Evolutionary conservation across 306 rosid species (phyloP).

Genomic region (Fragaria ananassa): DNA sequence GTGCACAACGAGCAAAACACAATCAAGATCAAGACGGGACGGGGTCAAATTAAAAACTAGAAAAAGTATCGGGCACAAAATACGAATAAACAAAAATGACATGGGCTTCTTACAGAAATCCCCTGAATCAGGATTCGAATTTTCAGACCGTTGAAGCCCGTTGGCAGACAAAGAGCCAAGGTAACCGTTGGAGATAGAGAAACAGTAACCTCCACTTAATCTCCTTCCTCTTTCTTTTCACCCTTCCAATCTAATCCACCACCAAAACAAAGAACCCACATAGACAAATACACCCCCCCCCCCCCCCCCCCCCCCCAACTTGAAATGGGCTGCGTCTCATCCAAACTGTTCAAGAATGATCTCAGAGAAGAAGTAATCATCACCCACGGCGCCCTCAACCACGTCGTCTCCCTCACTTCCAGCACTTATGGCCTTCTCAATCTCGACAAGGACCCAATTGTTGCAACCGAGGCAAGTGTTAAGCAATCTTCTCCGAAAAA

Average conservation of each 20-base stretch:
- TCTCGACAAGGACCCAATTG: conserved; percentile 39
- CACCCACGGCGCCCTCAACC: conserved; percentile 57
- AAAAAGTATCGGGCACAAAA: neutral
- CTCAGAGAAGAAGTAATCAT: conserved; percentile 39
- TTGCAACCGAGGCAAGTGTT: conserved; percentile 23
- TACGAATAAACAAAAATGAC: neutral
- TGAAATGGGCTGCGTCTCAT: conserved; percentile 91
- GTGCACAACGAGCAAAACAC: neutral
- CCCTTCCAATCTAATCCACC: conserved; percentile 31
- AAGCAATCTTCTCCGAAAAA: conserved; percentile 33
- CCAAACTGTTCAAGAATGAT: conserved; percentile 62
- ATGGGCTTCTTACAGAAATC: conserved; percentile 22
- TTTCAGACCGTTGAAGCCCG: conserved; percentile 84
- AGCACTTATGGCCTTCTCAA: conserved; percentile 75
- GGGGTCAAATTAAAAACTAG: neutral
- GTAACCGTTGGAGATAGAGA: conserved; percentile 54
- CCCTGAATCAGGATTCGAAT: conserved; percentile 45
- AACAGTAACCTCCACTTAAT: conserved; percentile 12
- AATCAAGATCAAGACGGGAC: neutral
- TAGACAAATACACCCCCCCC: neutral
- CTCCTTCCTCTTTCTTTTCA: neutral
- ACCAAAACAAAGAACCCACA: conserved; percentile 19
- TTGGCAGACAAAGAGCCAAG: conserved; percentile 23
- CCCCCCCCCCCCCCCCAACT: too few species aligned
- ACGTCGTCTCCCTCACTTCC: conserved; percentile 90